Conservation (phyloP, 768 basidiomycete genomes). For the Hydnomerulius pinastri region DNA sequence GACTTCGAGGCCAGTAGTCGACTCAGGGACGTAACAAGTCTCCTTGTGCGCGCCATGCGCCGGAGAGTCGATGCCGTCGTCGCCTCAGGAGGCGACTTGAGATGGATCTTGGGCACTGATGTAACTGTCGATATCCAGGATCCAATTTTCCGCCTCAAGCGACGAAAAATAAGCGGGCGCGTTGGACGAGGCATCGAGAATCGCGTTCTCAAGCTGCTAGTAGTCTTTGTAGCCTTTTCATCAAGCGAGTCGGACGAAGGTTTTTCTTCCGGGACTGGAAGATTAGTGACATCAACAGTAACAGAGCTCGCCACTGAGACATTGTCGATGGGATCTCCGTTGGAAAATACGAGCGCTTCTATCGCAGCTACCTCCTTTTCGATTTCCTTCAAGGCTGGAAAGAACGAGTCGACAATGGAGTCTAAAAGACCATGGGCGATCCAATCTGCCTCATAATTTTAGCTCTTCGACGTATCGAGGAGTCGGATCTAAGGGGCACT, state of each 20-base stretch:
- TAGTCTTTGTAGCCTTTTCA: conserved; percentile 3
- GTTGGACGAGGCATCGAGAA: conserved; percentile 26
- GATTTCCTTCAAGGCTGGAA: conserved; percentile 79
- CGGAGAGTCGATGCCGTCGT: conserved; percentile 57
- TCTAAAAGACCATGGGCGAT: conserved; percentile 92
- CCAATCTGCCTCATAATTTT: conserved; percentile 61
- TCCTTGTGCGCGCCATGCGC: conserved; percentile 77
- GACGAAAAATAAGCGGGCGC: conserved; percentile 35
- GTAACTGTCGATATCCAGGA: conserved; percentile 1
- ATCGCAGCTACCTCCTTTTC: conserved; percentile 79
- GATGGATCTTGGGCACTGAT: conserved; percentile 8
- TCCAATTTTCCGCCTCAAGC: conserved; percentile 35
- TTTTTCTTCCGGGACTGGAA: neutral
- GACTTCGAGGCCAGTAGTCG: conserved; percentile 78
- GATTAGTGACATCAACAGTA: neutral
- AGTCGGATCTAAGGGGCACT: conserved; percentile 15
- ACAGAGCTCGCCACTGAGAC: neutral
- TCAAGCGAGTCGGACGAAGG: neutral
- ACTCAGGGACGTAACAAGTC: conserved; percentile 76
- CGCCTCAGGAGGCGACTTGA: conserved; percentile 25
- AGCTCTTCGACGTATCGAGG: neutral
- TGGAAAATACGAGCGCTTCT: conserved; percentile 65
- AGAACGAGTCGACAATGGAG: conserved; percentile 92
- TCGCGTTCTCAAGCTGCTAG: conserved; percentile 5
- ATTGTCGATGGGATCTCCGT: conserved; percentile 5